Conservation (phyloP, 164 flowering plant species). For the Pachysandra terminalis region DNA sequence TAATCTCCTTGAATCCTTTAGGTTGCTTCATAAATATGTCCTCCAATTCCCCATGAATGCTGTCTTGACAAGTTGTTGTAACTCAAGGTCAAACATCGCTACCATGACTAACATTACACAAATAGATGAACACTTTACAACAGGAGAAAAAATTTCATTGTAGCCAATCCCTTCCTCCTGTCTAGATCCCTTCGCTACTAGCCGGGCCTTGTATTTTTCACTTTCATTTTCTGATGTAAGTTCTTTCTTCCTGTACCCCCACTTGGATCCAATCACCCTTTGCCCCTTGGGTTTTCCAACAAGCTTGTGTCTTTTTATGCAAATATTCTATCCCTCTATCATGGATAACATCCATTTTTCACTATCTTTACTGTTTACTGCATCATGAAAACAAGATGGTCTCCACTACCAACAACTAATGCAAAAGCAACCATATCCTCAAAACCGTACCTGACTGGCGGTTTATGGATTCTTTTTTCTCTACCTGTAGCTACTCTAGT, state of each 20-base stretch:
- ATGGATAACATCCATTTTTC: neutral
- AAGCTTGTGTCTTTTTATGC: neutral
- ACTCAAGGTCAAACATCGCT: neutral
- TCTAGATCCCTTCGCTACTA: neutral
- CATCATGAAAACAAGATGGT: neutral
- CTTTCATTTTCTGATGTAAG: neutral
- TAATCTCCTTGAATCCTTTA: neutral
- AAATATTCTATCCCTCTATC: neutral
- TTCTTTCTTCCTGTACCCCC: neutral
- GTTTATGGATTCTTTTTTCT: neutral
- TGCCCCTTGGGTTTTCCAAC: neutral
- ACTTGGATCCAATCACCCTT: neutral
- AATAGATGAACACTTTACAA: constrained; percentile 6
- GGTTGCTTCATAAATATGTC: neutral
- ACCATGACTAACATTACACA: constrained; percentile 8
- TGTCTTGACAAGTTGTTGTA: neutral
- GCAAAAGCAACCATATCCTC: neutral
- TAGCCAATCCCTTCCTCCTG: constrained; percentile 9
- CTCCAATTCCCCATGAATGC: neutral
- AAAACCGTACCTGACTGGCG: neutral
- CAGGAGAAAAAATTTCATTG: constrained; percentile 9
- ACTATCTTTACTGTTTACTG: neutral
- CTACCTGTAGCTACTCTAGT: neutral
- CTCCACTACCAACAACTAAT: neutral
- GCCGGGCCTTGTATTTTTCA: neutral